Percentiles rank a stretch among this genome's conserved stretches.
Conservation (phyloP, 306 rosid species). For the Oemleria cerasiformis region DNA sequence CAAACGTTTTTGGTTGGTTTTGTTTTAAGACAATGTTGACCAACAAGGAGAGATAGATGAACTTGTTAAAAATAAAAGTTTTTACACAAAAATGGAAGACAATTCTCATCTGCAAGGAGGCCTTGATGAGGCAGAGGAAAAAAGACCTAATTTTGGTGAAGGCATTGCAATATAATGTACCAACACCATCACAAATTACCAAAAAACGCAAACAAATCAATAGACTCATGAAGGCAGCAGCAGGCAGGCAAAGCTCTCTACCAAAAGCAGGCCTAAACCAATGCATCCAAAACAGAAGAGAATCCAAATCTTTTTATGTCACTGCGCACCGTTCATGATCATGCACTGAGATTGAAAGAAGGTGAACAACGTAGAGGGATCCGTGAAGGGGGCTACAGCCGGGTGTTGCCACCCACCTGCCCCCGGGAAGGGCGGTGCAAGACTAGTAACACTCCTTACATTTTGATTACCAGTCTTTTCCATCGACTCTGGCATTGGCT, state of each 20-base stretch:
- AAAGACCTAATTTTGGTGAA: neutral
- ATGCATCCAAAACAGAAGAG: neutral
- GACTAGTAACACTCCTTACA: neutral
- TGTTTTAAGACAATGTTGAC: neutral
- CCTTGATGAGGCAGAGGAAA: neutral
- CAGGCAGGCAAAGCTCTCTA: neutral
- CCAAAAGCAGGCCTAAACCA: neutral
- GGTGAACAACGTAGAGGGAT: conserved; percentile 44
- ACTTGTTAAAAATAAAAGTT: neutral
- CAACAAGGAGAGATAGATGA: neutral
- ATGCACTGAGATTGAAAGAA: conserved; percentile 59
- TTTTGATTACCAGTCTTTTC: conserved; percentile 14
- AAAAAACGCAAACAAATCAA: neutral
- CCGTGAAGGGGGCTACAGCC: conserved; percentile 38
- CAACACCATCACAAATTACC: neutral
- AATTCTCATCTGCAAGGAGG: neutral
- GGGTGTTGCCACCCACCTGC: conserved; percentile 60
- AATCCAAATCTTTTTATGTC: conserved; percentile 10
- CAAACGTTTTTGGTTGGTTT: neutral
- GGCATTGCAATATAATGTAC: neutral
- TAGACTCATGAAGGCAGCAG: neutral
- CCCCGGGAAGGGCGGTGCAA: neutral
- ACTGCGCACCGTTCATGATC: conserved; percentile 37
- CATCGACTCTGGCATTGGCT: conserved; percentile 25
- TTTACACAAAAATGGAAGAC: neutral